Evolutionary conservation across 176 grass and related monocot species (phyloP).

Genomic region (Zoysia pacifica): DNA sequence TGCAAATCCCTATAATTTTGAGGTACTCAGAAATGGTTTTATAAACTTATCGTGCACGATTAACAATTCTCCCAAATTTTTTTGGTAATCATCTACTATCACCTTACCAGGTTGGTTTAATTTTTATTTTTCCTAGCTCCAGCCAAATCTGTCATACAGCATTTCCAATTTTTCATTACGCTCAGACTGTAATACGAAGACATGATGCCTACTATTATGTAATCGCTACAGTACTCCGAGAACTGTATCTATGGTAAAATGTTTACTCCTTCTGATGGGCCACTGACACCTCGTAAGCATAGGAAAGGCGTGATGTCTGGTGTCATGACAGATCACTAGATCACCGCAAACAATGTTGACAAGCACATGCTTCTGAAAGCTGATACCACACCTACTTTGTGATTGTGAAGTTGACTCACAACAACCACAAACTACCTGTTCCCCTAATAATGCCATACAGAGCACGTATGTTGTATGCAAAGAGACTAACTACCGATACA

Average conservation of each 20-base stretch:
- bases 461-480: conserved; percentile 16
- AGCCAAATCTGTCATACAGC: not conserved
- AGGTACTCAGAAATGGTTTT: too few species aligned
- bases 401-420: conserved; percentile 51
- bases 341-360: conserved; percentile 39
- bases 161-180: not conserved
- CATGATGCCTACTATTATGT: not conserved
- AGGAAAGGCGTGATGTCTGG: conserved; percentile 23
- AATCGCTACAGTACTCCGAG: not conserved
- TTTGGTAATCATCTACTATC: not conserved
- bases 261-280: conserved; percentile 11
- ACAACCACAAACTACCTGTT: conserved; percentile 23
- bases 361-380: conserved; percentile 55
- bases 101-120: too few species aligned
- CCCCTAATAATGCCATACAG: conserved; percentile 24
- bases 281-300: conserved; percentile 11
- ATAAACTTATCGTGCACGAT: too few species aligned
- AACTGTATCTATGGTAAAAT: conserved; percentile 29
- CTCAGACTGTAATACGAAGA: not conserved
- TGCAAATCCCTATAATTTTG: too few species aligned
- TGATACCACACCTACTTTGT: conserved; percentile 40
- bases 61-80: too few species aligned
- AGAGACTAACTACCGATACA: not conserved
- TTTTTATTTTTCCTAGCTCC: not conserved
- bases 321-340: conserved; percentile 33